Conservation (phyloP, 306 rosid genomes). For the Gillenia trifoliata region DNA sequence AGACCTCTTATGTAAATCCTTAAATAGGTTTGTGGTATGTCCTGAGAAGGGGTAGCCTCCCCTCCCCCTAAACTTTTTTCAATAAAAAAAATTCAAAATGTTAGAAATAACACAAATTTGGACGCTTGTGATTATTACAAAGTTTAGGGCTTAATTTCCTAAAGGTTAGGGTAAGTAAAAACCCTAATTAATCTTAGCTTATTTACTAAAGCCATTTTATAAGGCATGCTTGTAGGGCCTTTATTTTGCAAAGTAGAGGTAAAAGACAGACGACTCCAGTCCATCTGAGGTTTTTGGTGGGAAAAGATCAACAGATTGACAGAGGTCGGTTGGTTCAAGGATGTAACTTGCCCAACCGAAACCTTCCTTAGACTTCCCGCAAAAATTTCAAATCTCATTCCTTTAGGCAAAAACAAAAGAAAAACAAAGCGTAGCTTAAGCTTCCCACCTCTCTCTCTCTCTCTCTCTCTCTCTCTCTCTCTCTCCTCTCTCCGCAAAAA, state of each 20-base stretch:
- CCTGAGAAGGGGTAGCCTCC: too few species aligned
- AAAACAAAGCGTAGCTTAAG: too few species aligned
- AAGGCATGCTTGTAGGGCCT: not conserved
- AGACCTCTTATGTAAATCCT: too few species aligned
- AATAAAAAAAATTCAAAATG: too few species aligned
- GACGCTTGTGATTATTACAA: too few species aligned
- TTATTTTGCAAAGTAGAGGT: too few species aligned
- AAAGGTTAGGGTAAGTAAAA: too few species aligned
- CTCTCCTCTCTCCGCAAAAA: slow-evolving; percentile 25
- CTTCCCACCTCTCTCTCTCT: not conserved
- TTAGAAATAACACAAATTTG: too few species aligned
- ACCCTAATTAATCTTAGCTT: too few species aligned
- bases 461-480: slow-evolving; percentile 59
- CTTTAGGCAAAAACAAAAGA: slow-evolving; percentile 8
- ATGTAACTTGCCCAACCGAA: slow-evolving; percentile 57
- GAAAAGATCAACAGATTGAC: not conserved
- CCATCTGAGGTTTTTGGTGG: not conserved
- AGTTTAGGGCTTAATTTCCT: too few species aligned
- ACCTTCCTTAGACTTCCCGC: slow-evolving; percentile 80
- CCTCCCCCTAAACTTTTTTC: too few species aligned
- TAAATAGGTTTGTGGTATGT: too few species aligned
- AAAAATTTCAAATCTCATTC: slow-evolving; percentile 39
- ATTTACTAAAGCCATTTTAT: not conserved
- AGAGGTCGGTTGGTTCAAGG: slow-evolving; percentile 47
- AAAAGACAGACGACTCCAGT: not conserved